Conservation (phyloP, 768 basidiomycete species). For the Clavulina sp. region DNA sequence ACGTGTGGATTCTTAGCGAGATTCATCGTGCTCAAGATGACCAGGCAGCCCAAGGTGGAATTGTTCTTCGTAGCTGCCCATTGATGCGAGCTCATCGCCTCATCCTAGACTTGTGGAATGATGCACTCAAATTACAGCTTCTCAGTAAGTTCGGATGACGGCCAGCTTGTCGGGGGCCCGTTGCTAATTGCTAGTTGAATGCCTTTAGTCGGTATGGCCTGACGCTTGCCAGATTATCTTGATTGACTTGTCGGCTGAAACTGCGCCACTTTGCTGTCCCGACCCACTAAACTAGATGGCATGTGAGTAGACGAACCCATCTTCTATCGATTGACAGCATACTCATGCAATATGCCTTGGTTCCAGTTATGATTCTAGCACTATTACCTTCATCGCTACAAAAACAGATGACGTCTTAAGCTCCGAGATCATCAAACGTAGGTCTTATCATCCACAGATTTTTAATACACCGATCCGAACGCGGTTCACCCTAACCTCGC, state of each 20-base stretch:
- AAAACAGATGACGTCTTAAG: conserved; percentile 39
- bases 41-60: conserved; percentile 38
- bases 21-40: conserved; percentile 47
- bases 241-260: background rate
- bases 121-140: conserved; percentile 44
- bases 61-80: background rate
- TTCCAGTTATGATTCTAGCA: conserved; percentile 34
- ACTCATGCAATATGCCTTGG: too few species aligned
- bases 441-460: too few species aligned
- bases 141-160: conserved; percentile 26
- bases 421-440: conserved; percentile 23
- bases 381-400: conserved; percentile 47
- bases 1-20: conserved; percentile 47
- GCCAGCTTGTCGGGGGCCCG: background rate
- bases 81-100: background rate
- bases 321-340: too few species aligned
- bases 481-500: too few species aligned
- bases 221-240: background rate
- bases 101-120: conserved; percentile 34
- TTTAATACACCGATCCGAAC: too few species aligned
- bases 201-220: background rate
- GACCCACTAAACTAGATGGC: background rate
- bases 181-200: background rate
- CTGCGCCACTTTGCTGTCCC: background rate
- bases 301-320: too few species aligned